Base-by-base conservation (phyloP, 345 rosid species). In the Eutrema japonicum region DNA sequence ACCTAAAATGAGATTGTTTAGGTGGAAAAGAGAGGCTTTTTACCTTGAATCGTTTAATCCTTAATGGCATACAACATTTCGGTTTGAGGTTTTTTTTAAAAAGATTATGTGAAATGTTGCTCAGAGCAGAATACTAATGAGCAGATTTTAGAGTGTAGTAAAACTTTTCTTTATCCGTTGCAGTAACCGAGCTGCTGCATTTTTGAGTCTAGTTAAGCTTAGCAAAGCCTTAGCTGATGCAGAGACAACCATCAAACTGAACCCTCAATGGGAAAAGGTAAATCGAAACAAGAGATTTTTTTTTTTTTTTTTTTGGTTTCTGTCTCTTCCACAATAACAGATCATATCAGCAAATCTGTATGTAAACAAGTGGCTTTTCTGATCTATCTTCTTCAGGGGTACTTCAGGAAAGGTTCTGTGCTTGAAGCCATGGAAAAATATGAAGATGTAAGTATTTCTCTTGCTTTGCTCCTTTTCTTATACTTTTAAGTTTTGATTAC, bases 101-200 rank as follows among this genome's bases (percentile, higher is more conserved):
- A 27, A 57, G 72, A 60, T 48, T 59, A 2, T 68, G 11, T 59
- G 54, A 67, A 7, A 26, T 72, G 41, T 43, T 72, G 10, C 9
- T 65, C 8, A 16, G 12, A 36, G 40, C 16, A 54, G 70, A 55
- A 47, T 59, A 10, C 38, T 22, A 49, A 18, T 71, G 32, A 50
- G 41, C 37, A 26, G 37, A 32, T 42, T 63, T 27, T 26, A 2
- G 7, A 60, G 4, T 45, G 51, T 46, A 16, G 7, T 35, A 18
- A 48, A 62, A 27, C 29, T 41, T 64, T 61, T 64, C 12, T 40
- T 45, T 30, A 29, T 38, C 18, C 0, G 29, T 0, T 72, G 59
- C 84, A 95, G 99, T 87, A 95, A 95, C 72, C 96, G 97, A 49
- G 97, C 97, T 70, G 99, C 97, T 29, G 97, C 99, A 3, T 95